phyloP scores from a whole-genome alignment of 768 basidiomycete species.

The Clavulina sp. region DNA sequence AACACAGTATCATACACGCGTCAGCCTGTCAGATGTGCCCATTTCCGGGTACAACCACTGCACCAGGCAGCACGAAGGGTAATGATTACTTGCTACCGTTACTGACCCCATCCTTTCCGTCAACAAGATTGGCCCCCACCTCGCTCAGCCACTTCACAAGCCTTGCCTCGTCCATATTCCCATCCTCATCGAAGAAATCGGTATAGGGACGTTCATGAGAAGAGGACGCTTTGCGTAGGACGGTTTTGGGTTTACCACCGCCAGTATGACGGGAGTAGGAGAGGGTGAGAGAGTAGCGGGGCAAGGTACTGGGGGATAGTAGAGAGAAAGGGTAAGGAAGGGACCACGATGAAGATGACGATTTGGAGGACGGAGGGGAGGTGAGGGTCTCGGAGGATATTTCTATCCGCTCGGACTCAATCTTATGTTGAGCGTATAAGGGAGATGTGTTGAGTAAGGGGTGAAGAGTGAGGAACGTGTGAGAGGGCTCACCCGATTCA shows the following conservation, averaged over 20 bases:
- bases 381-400: conserved; percentile 54
- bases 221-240: conserved; percentile 44
- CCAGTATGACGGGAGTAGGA: conserved; percentile 65
- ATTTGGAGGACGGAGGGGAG: not conserved
- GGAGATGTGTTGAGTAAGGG: not conserved
- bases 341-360: conserved; percentile 12
- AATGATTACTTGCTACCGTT: too few relatives aligned
- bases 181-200: conserved; percentile 65
- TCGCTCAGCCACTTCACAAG: conserved; percentile 69
- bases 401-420: conserved; percentile 78
- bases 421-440: conserved; percentile 29
- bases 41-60: too few relatives aligned
- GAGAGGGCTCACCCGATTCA: conserved; percentile 47
- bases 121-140: conserved; percentile 15
- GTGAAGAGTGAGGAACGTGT: conserved; percentile 3
- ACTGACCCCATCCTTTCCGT: too few relatives aligned
- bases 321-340: too few relatives aligned
- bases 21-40: too few relatives aligned
- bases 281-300: conserved; percentile 48
- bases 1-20: too few relatives aligned
- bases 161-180: conserved; percentile 53
- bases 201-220: conserved; percentile 41
- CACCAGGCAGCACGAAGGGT: too few relatives aligned
- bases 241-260: conserved; percentile 66
- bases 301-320: conserved; percentile 29